phyloP scores from a whole-genome alignment of 2,329 filamentous ascomycete species.

The Monosporascus sp. region DNA sequence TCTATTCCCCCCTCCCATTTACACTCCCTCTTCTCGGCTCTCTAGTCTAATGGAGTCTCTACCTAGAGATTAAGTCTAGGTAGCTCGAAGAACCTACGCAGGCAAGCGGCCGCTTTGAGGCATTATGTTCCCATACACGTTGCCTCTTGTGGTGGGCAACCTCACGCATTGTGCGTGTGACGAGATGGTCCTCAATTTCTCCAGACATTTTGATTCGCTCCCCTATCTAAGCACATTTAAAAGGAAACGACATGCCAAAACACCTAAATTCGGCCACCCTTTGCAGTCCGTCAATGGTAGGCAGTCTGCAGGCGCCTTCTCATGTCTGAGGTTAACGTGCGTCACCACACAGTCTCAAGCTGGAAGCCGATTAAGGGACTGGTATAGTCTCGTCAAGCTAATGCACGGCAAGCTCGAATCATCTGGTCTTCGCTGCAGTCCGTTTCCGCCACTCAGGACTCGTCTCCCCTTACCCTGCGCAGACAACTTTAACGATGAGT shows the following conservation, averaged over 20 bases:
- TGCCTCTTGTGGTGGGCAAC: slow-evolving; percentile 4
- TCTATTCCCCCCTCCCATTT: too few relatives aligned
- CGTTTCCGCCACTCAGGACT: slow-evolving; percentile 10
- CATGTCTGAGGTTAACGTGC: too few relatives aligned
- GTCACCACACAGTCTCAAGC: too few relatives aligned
- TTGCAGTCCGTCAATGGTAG: too few relatives aligned
- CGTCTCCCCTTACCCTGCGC: slow-evolving; percentile 24
- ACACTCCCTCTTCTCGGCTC: too few relatives aligned
- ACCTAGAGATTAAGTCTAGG: too few relatives aligned
- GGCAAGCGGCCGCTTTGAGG: background rate
- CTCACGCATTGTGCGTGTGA: slow-evolving; percentile 25
- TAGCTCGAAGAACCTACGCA: too few relatives aligned
- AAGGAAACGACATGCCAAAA: too few relatives aligned
- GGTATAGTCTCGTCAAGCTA: background rate
- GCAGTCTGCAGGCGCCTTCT: too few relatives aligned
- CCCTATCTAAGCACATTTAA: background rate
- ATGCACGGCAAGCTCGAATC: background rate
- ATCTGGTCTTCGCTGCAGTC: background rate
- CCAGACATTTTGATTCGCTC: slow-evolving; percentile 6
- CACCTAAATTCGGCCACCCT: too few relatives aligned
- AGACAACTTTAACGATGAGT: slow-evolving; percentile 14
- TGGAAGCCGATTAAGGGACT: too few relatives aligned
- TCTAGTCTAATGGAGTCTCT: too few relatives aligned
- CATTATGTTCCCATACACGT: slow-evolving; percentile 2
- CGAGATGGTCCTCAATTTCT: slow-evolving; percentile 22